Evolutionary conservation across 352 stramenopile genomes (phyloP).

Genomic region (Globisporangium iwayamae): DNA sequence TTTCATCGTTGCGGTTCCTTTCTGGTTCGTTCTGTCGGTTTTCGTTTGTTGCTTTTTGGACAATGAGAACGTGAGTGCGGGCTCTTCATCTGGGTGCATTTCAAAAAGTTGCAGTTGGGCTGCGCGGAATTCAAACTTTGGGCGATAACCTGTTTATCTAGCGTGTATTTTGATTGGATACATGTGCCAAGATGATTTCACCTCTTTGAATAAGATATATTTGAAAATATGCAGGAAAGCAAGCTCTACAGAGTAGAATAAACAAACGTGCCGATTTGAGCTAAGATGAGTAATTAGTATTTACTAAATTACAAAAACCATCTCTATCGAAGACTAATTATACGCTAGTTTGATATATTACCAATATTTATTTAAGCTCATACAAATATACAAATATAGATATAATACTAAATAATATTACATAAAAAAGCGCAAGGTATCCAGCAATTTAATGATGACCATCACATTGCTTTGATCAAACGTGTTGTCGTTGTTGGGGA

Average conservation of each 20-base stretch:
- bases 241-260: too few species aligned
- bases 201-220: too few species aligned
- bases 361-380: too few species aligned
- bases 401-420: background rate
- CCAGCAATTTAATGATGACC: background rate
- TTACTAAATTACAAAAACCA: too few species aligned
- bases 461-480: background rate
- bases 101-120: conserved; percentile 5
- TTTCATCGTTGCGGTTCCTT: conserved; percentile 29
- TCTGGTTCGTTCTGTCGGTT: background rate
- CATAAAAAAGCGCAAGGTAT: background rate
- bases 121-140: background rate
- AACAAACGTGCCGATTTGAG: too few species aligned
- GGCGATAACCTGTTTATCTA: background rate
- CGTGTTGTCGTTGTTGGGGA: conserved; percentile 4
- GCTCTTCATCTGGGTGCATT: background rate
- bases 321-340: too few species aligned
- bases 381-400: background rate
- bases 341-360: too few species aligned
- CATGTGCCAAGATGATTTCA: background rate
- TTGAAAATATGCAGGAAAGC: too few species aligned
- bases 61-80: background rate
- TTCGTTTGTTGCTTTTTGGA: background rate
- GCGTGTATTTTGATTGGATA: background rate
- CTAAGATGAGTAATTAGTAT: too few species aligned